A percentile compares a stretch with the other conserved stretches of the same genome.
Conservation (phyloP, 2,329 filamentous ascomycete genomes). For the Aspergillus thermomutatus region DNA sequence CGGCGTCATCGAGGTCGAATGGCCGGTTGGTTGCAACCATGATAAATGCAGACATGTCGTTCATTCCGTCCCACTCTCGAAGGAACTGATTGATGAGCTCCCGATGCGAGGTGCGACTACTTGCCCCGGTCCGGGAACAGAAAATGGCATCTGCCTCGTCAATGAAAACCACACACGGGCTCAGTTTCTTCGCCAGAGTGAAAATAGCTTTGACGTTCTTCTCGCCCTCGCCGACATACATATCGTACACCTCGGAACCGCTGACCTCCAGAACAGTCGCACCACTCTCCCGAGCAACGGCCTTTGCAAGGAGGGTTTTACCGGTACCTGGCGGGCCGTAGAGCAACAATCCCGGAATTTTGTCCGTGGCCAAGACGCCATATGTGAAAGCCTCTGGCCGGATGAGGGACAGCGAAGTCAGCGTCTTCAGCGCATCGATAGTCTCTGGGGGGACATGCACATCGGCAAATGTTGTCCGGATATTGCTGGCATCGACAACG, state of each 20-base stretch:
- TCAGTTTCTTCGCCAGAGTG: conserved; percentile 82
- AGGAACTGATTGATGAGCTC: conserved; percentile 97
- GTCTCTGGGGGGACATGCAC: conserved; percentile 80
- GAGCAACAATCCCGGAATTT: conserved; percentile 82
- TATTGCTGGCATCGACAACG: conserved; percentile 75
- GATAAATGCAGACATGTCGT: conserved; percentile 80
- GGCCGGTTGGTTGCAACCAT: conserved; percentile 97
- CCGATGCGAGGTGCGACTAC: conserved; percentile 68
- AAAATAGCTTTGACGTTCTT: conserved; percentile 95
- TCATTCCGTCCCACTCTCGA: conserved; percentile 94
- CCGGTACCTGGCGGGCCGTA: conserved; percentile 80
- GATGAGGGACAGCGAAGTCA: conserved; percentile 81
- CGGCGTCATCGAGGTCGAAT: conserved; percentile 76
- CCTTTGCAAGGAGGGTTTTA: conserved; percentile 60
- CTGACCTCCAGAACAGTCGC: conserved; percentile 77
- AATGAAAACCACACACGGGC: conserved; percentile 91
- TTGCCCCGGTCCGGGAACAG: conserved; percentile 63
- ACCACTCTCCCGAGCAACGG: conserved; percentile 62
- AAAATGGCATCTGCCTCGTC: conserved; percentile 95
- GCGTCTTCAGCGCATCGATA: conserved; percentile 79
- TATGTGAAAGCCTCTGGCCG: conserved; percentile 95
- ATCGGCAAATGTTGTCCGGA: conserved; percentile 82
- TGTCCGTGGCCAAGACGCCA: conserved; percentile 84
- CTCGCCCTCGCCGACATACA: conserved; percentile 93
- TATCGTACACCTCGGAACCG: conserved; percentile 89